These are phyloP conservation scores for Eucalyptus globulus DNA, from an alignment of 345 rosid species.

Conservation along the genomic window DNA sequence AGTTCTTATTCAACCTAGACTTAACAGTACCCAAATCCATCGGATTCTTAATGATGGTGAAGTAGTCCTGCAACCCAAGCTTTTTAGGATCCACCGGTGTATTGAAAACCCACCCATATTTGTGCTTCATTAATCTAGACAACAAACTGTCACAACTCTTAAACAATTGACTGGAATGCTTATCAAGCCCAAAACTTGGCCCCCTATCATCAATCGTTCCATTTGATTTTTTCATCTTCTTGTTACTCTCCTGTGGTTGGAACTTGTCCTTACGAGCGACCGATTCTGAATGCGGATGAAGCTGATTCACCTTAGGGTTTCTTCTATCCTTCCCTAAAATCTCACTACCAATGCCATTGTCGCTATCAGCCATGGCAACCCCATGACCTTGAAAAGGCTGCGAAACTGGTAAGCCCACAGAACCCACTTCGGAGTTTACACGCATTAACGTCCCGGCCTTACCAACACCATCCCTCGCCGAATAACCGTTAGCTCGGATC, in stretches of 20 bases:
- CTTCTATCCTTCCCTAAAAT: slow-evolving; percentile 14
- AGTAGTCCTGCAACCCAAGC: slow-evolving; percentile 73
- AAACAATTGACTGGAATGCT: slow-evolving; percentile 27
- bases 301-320: slow-evolving; percentile 10
- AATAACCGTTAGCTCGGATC: not conserved
- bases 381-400: slow-evolving; percentile 1
- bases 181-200: slow-evolving; percentile 4
- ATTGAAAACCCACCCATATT: slow-evolving; percentile 81
- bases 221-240: slow-evolving; percentile 33
- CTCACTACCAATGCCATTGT: slow-evolving; percentile 3
- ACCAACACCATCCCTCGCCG: not conserved
- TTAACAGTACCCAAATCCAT: slow-evolving; percentile 95
- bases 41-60: slow-evolving; percentile 56
- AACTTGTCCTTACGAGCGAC: slow-evolving; percentile 8
- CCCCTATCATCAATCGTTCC: slow-evolving; percentile 3
- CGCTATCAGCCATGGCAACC: slow-evolving; percentile 10
- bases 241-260: slow-evolving; percentile 9
- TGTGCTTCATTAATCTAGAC: slow-evolving; percentile 69
- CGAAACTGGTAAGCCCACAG: slow-evolving; percentile 17
- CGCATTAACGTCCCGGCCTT: slow-evolving; percentile 16
- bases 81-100: slow-evolving; percentile 66
- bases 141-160: slow-evolving; percentile 53
- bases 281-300: slow-evolving; percentile 4
- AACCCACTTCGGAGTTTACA: slow-evolving; percentile 39
- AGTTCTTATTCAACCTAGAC: slow-evolving; percentile 43